A percentile compares a stretch with the other conserved stretches of the same genome.
Conservation (phyloP, 345 rosid species). For the Aquilaria yunnanensis region DNA sequence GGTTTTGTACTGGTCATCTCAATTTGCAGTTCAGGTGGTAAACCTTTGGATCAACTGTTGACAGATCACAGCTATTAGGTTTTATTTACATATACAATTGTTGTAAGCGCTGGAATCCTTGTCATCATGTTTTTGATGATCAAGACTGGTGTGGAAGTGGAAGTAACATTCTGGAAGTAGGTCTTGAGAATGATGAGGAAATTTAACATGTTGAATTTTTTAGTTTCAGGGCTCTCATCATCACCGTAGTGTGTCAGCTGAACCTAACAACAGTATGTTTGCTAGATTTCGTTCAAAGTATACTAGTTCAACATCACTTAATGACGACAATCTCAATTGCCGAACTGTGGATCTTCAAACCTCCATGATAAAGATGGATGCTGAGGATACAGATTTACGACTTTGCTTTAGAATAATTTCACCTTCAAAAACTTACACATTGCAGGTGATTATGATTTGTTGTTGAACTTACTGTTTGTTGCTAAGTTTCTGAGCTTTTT, state of each 20-base stretch:
- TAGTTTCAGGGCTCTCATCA: conserved; percentile 52
- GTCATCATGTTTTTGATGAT: too few relatives aligned
- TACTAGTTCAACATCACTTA: conserved; percentile 44
- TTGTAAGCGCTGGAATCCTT: too few relatives aligned
- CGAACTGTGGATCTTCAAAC: conserved; percentile 58
- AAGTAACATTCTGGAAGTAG: background rate
- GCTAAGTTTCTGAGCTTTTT: background rate
- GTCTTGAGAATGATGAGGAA: conserved; percentile 1
- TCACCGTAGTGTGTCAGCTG: conserved; percentile 51
- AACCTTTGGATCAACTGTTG: background rate
- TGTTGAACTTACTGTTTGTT: background rate
- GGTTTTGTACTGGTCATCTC: too few relatives aligned
- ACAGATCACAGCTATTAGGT: background rate
- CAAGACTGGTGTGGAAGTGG: background rate
- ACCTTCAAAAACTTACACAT: conserved; percentile 62
- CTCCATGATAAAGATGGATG: conserved; percentile 66
- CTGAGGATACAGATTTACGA: conserved; percentile 70
- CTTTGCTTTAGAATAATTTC: conserved; percentile 88
- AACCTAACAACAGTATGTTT: conserved; percentile 55
- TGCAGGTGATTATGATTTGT: conserved; percentile 50
- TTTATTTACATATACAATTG: background rate
- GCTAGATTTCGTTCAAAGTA: conserved; percentile 74
- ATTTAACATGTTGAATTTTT: conserved; percentile 6
- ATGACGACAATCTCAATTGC: conserved; percentile 48
- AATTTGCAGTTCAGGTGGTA: too few relatives aligned